These are phyloP conservation scores for Glonium stellatum DNA, from an alignment of 495 filamentous ascomycete species.

Conservation along the genomic window DNA sequence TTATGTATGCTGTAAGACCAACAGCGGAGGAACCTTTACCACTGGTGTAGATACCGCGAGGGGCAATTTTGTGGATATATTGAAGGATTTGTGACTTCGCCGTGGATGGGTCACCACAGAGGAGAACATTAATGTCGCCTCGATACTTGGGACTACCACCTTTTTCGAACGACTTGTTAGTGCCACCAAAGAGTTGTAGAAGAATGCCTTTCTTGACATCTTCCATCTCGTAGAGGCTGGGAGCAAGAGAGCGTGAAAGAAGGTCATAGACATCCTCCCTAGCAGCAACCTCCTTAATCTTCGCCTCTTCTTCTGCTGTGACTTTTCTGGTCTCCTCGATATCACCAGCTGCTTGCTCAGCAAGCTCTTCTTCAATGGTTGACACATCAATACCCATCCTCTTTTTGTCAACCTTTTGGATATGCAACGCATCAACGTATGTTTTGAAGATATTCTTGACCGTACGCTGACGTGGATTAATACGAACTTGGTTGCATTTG, in stretches of 20 bases:
- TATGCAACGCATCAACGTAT: slow-evolving; percentile 89
- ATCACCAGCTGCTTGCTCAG: slow-evolving; percentile 63
- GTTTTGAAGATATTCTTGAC: slow-evolving; percentile 97
- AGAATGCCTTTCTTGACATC: slow-evolving; percentile 98
- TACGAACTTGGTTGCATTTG: slow-evolving; percentile 86
- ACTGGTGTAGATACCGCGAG: slow-evolving; percentile 92
- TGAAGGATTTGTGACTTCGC: slow-evolving; percentile 89
- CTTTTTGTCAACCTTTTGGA: slow-evolving; percentile 93
- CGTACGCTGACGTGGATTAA: slow-evolving; percentile 85
- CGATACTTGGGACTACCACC: slow-evolving; percentile 91
- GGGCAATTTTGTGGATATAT: slow-evolving; percentile 96
- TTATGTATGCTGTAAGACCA: slow-evolving; percentile 97
- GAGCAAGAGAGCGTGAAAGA: slow-evolving; percentile 82
- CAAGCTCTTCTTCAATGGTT: slow-evolving; percentile 79
- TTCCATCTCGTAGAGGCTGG: slow-evolving; percentile 95
- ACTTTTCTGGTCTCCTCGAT: slow-evolving; percentile 78
- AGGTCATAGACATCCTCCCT: slow-evolving; percentile 91
- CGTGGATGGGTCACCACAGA: slow-evolving; percentile 95
- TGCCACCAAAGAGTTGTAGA: slow-evolving; percentile 92
- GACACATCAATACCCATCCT: slow-evolving; percentile 86
- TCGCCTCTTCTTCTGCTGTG: slow-evolving; percentile 81
- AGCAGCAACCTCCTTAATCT: slow-evolving; percentile 74
- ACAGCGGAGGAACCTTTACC: slow-evolving; percentile 97
- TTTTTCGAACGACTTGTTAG: slow-evolving; percentile 98
- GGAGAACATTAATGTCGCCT: slow-evolving; percentile 93